Percentiles rank a stretch among this genome's conserved stretches.
These are phyloP conservation scores for Hygrocybe punicea DNA, from an alignment of 768 basidiomycete species.

Conservation along the genomic window DNA sequence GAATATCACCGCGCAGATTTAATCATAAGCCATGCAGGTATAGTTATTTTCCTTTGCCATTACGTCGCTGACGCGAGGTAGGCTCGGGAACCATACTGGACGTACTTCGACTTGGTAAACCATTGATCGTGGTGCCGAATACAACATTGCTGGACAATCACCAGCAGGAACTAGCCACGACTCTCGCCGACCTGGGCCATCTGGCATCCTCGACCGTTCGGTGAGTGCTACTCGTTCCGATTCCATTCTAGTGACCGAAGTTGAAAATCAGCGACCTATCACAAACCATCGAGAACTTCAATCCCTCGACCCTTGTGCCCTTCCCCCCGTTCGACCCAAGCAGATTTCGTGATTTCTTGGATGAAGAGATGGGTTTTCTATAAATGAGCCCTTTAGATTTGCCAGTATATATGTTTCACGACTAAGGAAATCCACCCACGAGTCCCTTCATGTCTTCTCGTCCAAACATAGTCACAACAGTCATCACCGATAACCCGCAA, in stretches of 20 bases:
- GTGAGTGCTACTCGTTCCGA: conserved; percentile 43
- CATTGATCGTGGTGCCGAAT: conserved; percentile 87
- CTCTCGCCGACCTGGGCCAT: conserved; percentile 56
- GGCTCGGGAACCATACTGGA: conserved; percentile 95
- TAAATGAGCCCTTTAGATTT: conserved; percentile 17
- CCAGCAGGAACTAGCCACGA: conserved; percentile 81
- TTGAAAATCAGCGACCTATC: conserved; percentile 47
- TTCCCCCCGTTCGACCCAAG: conserved; percentile 70
- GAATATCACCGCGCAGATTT: conserved; percentile 67
- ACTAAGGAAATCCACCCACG: neutral
- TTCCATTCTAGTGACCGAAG: neutral
- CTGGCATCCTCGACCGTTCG: conserved; percentile 52
- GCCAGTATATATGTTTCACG: neutral
- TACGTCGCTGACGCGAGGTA: conserved; percentile 30
- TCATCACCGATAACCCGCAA: conserved; percentile 48
- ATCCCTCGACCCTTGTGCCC: conserved; percentile 43
- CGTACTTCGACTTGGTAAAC: conserved; percentile 68
- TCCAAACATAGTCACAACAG: conserved; percentile 35
- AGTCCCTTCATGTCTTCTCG: conserved; percentile 8
- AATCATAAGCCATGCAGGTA: conserved; percentile 93
- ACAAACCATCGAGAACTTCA: conserved; percentile 49
- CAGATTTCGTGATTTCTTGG: conserved; percentile 63
- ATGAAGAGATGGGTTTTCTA: conserved; percentile 75
- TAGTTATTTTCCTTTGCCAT: conserved; percentile 18
- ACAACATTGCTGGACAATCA: conserved; percentile 87